A percentile compares a stretch with the other conserved stretches of the same genome.
Conservation (phyloP, 2,329 filamentous ascomycete species). For the Pseudocercospora crystallina region DNA sequence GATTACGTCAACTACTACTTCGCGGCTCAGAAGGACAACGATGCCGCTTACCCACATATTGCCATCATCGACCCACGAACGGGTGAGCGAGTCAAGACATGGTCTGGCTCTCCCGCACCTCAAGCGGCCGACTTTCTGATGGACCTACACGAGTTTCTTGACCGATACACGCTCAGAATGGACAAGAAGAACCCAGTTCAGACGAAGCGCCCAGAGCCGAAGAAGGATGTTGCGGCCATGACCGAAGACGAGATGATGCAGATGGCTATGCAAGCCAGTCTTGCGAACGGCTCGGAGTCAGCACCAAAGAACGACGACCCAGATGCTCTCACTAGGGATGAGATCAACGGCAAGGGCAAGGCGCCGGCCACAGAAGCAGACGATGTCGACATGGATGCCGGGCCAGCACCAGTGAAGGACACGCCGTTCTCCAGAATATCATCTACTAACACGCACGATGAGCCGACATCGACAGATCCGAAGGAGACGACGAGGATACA, state of each 20-base stretch:
- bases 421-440: constrained; percentile 69
- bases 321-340: constrained; percentile 76
- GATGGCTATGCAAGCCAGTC: constrained; percentile 85
- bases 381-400: constrained; percentile 19
- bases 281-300: constrained; percentile 56
- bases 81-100: constrained; percentile 94
- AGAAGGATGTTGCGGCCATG: constrained; percentile 79
- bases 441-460: constrained; percentile 68
- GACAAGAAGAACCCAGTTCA: constrained; percentile 93
- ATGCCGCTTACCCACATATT: constrained; percentile 93
- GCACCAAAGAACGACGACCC: constrained; percentile 69
- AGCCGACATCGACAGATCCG: constrained; percentile 68
- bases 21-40: constrained; percentile 66
- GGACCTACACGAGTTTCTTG: constrained; percentile 93
- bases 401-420: constrained; percentile 20
- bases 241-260: constrained; percentile 97
- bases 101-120: constrained; percentile 82
- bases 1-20: constrained; percentile 94
- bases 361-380: constrained; percentile 43
- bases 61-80: constrained; percentile 94
- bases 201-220: constrained; percentile 65
- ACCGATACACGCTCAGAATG: constrained; percentile 85
- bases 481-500: constrained; percentile 79
- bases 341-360: constrained; percentile 55
- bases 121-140: constrained; percentile 78